Base-by-base conservation (phyloP, 345 rosid species). In the Syzygium grande region DNA sequence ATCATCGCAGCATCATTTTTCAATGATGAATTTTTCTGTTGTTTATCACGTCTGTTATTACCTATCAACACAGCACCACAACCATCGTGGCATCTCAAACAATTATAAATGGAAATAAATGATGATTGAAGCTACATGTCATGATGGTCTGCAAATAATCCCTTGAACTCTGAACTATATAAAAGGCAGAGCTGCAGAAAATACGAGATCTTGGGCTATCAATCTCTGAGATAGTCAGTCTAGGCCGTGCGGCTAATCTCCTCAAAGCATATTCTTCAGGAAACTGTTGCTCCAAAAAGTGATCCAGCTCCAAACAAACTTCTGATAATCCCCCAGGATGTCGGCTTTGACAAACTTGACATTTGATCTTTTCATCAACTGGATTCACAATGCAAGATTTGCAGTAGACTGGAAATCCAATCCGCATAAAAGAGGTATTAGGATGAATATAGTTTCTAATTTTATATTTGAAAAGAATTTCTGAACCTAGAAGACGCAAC, bases 281-380 rank as follows among this genome's bases (percentile, higher is more conserved):
- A 73, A 95, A 95, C 6, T 85, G 92, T 61, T 91, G 92, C 90
- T 87, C 92, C 87, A 97, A 54, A 91, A 96, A 95, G 56, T 92
- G 92, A 85, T 94, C 92, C 78, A 97, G 91, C 85, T 88, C 91
- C 94, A 94, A 90, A 89, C 99, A 96, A 51, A 96, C 96, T 91
- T 94, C 93, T 4, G 95, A 95, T 86, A 86, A 77, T 43, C 92
- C 90, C 85, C 88, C 89, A 15, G 98, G 99, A 87, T 97, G 96
- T 86, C 85, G 87, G 90, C 93, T 90, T 80, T 88, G 90, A 87
- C 98, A 97, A 52, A 89, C 93, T 90, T 91, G 94, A 87, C 99
- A 97, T 90, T 52, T 94, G 87, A 94, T 89, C 89, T 85, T 87
- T 88, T 90, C 92, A 79, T 88, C 88, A 56, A 88, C 91, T 77